Base-by-base conservation (phyloP, 805 yeast genomes). In the Phaffomyces thermotolerans region DNA sequence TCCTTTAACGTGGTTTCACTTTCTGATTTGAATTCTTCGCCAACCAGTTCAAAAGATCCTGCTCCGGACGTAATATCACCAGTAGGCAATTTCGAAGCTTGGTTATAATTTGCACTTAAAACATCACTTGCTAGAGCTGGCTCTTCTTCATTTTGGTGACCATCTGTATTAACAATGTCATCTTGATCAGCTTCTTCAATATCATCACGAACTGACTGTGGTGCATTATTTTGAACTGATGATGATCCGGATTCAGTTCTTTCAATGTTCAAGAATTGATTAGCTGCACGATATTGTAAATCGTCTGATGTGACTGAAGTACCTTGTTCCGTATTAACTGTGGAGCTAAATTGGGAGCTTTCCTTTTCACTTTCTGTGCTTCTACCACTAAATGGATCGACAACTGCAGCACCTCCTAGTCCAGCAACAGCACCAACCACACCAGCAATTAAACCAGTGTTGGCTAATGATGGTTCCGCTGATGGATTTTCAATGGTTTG, bases 211-310 rank as follows among this genome's bases (percentile, higher is more conserved):
- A 88, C 95, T 20, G 95, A 85, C 63, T 79, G 77, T 0, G 97
- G 90, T 3, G 97, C 88, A 60, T 91, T 89, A 65, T 90, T 90
- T 54, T 84, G 91, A 30, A 89, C 95, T 36, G 95, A 85, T 0
- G 96, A 88, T 0, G 96, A 85, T 34, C 84, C 76, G 0, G 95
- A 85, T 46, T 81, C 84, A 2, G 95, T 85, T 54, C 93, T 70
- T 32, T 50, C 55, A 35, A 55, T 34, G 31, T 48, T 47, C 22
- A 42, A 42, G 38, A 50, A 50, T 29, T 52, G 52, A 25, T 44
- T n/a, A 14, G 32, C 48, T 12, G 44, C 41, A 27, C 52, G 54
- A 34, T 45, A 51, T 23, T 53, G 56, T 14, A 54, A 55, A 18
- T 52, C 57, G 8, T 54, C 66, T 12, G 57, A 50, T 4, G 50